Base-by-base conservation (phyloP, 345 rosid genomes). In the Eutrema japonicum region DNA sequence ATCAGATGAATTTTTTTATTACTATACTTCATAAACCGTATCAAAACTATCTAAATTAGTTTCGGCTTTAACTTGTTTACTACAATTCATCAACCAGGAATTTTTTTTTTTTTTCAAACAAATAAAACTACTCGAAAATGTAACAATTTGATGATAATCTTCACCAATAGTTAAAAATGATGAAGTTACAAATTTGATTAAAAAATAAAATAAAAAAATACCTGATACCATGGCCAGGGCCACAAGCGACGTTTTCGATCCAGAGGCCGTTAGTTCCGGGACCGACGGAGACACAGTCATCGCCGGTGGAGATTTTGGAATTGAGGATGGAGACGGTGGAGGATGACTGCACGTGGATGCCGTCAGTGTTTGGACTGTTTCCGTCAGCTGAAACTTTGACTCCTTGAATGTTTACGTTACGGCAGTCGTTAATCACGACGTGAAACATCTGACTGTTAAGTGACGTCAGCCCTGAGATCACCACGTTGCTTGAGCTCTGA, bases 211-310 rank as follows among this genome's bases (percentile, higher is more conserved):
- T 72, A 84, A 26, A 2, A 7, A 45, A 22, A 14, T 72, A 84
- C 89, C 89, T 87, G 69, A 90, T 85, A 0, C 93, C 90, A n/a
- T 91, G 93, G 37, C 97, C 91, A 2, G 93, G 95, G 16, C 97
- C 95, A 14, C 97, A 91, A 1, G 74, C 68, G 0, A 87, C 51
- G 30, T 83, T 82, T 40, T 84, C 85, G 2, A 87, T 81, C 87
- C 84, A 79, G 4, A 87, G 64, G 12, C 87, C 86, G 6, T 58
- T 50, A 35, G 92, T 74, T 7, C 97, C 97, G 2, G 87, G 86
- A 5, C 94, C 94, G 13, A 91, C 10, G 1, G 92, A 87, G 7
- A 89, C 60, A 62, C 97, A 91, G 30, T 89, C 97, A 54, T 89
- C 95, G 0, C 91, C 93, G 0, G 91, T 91, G 33, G 64, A 73